A percentile compares a stretch with the other conserved stretches of the same genome.
Conservation (phyloP, 108 stramenopile species). For the Bacterosira constricta region DNA sequence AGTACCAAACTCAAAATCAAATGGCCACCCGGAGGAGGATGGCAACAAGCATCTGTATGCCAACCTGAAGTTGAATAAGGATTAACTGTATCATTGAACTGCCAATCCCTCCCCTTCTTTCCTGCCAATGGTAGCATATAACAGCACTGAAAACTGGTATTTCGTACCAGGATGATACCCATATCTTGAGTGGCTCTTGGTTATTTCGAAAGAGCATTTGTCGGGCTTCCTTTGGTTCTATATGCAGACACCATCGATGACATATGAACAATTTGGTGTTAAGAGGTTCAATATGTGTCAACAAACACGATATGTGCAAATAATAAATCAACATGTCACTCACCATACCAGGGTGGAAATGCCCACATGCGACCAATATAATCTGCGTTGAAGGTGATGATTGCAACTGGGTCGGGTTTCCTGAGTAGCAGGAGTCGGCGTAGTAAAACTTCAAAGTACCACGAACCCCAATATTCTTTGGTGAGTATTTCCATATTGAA, state of each 20-base stretch:
- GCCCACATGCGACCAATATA: conserved; percentile 24
- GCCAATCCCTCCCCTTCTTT: conserved; percentile 20
- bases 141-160: conserved; percentile 35
- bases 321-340: too few species aligned
- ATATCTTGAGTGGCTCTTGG: conserved; percentile 38
- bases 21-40: conserved; percentile 23
- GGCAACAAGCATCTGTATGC: conserved; percentile 42
- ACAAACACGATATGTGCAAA: too few species aligned
- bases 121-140: conserved; percentile 45
- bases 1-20: conserved; percentile 30
- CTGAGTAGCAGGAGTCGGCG: conserved; percentile 33
- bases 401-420: conserved; percentile 40
- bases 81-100: conserved; percentile 12
- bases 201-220: conserved; percentile 19
- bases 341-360: background rate
- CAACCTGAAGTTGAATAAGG: conserved; percentile 22
- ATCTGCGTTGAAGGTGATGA: conserved; percentile 45
- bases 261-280: too few species aligned
- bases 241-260: too few species aligned
- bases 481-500: too few species aligned
- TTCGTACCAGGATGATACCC: conserved; percentile 35
- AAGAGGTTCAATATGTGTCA: too few species aligned
- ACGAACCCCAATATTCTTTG: too few species aligned
- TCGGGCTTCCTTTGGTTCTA: too few species aligned
- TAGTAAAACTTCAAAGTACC: conserved; percentile 22